A percentile compares a stretch with the other conserved stretches of the same genome.
Conservation (phyloP, 371 early-diverging fungal genomes). For the Smittium mucronatum region DNA sequence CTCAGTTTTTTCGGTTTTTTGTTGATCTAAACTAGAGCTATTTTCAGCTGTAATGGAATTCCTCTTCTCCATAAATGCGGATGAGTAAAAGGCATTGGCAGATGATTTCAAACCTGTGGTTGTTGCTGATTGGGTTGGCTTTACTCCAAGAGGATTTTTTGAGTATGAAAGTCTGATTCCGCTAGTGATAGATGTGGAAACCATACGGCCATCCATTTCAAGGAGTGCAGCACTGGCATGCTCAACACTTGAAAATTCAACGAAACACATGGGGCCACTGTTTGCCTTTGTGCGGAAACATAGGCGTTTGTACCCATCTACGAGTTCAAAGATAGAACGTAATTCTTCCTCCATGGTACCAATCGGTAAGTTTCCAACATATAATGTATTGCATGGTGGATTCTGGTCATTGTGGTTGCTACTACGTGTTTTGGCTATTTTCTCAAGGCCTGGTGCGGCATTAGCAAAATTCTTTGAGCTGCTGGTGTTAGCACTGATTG, state of each 20-base stretch:
- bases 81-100: too few species aligned
- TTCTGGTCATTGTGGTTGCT: conserved; percentile 68
- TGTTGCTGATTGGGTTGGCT: conserved; percentile 22
- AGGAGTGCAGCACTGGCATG: conserved; percentile 75
- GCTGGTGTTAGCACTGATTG: not conserved
- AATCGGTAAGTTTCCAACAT: conserved; percentile 84
- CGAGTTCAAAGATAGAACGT: conserved; percentile 50
- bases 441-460: conserved; percentile 11
- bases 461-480: not conserved
- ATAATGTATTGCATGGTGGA: conserved; percentile 94
- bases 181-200: conserved; percentile 74
- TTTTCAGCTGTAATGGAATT: too few species aligned
- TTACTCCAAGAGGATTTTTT: conserved; percentile 84
- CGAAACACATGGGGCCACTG: conserved; percentile 84
- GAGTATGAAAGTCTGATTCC: conserved; percentile 85
- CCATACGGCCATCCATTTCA: conserved; percentile 59
- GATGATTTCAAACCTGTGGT: too few species aligned
- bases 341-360: conserved; percentile 77
- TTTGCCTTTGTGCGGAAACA: conserved; percentile 64
- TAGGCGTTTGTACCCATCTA: conserved; percentile 72
- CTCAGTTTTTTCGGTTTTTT: too few species aligned
- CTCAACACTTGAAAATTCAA: conserved; percentile 76
- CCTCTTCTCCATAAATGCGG: too few species aligned
- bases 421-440: conserved; percentile 32
- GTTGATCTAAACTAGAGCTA: too few species aligned